Conservation (phyloP, 495 filamentous ascomycete species). For the Cryomyces minteri region DNA sequence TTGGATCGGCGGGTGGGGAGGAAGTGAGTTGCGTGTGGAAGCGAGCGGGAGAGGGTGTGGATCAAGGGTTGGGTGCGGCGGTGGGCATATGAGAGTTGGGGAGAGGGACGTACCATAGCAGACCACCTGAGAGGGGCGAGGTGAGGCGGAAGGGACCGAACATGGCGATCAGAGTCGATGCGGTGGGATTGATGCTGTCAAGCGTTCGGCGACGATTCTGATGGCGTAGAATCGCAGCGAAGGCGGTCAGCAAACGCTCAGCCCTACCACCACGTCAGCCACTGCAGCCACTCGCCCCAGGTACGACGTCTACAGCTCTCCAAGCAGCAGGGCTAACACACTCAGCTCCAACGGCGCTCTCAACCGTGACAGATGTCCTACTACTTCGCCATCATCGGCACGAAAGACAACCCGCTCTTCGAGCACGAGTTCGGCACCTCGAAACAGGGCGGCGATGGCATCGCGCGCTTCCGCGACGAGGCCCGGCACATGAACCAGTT, state of each 20-base stretch:
- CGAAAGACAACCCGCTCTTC: conserved; percentile 86
- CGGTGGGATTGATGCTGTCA: not conserved
- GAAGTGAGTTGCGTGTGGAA: not conserved
- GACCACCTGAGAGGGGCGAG: conserved; percentile 51
- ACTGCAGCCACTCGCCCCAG: not conserved
- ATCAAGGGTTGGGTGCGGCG: not conserved
- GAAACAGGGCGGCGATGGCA: conserved; percentile 82
- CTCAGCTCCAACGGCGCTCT: not conserved
- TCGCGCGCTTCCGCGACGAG: conserved; percentile 68
- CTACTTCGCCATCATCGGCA: conserved; percentile 90
- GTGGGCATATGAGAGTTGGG: not conserved
- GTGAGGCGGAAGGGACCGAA: conserved; percentile 70
- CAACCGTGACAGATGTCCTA: conserved; percentile 50
- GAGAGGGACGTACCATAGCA: conserved; percentile 16
- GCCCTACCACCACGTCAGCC: not conserved
- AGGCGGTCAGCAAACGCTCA: not conserved
- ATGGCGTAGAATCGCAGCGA: not conserved
- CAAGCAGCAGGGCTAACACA: not conserved
- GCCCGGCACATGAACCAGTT: conserved; percentile 92
- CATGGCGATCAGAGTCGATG: conserved; percentile 26
- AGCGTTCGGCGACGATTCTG: not conserved
- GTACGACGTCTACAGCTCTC: not conserved
- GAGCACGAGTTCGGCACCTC: conserved; percentile 91
- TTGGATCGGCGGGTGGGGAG: not conserved
- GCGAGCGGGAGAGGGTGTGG: not conserved